A percentile compares a stretch with the other conserved stretches of the same genome.
These are phyloP conservation scores for Hygrocybe coccinea DNA, from an alignment of 768 basidiomycete genomes.

Conservation along the genomic window DNA sequence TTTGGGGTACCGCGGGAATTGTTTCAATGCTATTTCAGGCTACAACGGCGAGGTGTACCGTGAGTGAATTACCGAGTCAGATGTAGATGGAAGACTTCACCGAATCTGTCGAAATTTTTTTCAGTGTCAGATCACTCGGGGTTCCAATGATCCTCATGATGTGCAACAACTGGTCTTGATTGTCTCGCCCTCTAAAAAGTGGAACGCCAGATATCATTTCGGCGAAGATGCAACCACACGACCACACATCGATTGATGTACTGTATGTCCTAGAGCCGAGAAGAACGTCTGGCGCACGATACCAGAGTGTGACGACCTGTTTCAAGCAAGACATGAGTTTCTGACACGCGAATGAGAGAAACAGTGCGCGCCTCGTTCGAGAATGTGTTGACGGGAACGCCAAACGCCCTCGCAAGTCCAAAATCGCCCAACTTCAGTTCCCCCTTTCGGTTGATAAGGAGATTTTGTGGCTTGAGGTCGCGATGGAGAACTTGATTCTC, in stretches of 20 bases:
- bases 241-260: constrained; percentile 99
- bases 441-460: constrained; percentile 94
- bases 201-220: constrained; percentile 99
- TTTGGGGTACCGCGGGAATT: constrained; percentile 83
- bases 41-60: no score
- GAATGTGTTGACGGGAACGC: constrained; percentile 98
- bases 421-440: constrained; percentile 98
- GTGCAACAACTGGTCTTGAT: constrained; percentile 94
- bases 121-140: constrained; percentile 80
- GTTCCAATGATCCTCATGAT: constrained; percentile 98
- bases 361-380: constrained; percentile 73
- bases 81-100: constrained; percentile 42
- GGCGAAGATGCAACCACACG: constrained; percentile 97
- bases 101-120: constrained; percentile 86
- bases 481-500: constrained; percentile 97
- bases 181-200: constrained; percentile 93
- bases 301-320: constrained; percentile 97
- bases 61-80: constrained; percentile 1
- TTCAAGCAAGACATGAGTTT: constrained; percentile 6
- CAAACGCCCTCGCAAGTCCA: constrained; percentile 94
- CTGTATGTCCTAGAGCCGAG: constrained; percentile 96
- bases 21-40: constrained; percentile 82
- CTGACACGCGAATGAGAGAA: not conserved
- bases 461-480: constrained; percentile 96
- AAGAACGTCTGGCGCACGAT: constrained; percentile 95